phyloP scores from a whole-genome alignment of 1,139 yeast species.

The Candida sojae region DNA sequence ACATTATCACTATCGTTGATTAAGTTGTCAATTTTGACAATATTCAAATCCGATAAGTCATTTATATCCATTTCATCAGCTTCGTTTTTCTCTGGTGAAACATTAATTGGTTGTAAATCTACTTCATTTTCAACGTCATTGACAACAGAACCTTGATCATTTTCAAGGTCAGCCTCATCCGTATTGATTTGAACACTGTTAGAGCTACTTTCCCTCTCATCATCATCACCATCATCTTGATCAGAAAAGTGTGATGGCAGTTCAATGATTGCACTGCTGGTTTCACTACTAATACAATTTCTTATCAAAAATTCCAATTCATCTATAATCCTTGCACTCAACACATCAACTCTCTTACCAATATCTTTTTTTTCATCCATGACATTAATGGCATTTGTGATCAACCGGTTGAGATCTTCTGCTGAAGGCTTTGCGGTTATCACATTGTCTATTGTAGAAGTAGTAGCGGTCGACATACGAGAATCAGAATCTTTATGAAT shows the following conservation, averaged over 20 bases:
- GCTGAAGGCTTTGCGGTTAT: background rate
- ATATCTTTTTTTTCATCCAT: slow-evolving; percentile 19
- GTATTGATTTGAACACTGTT: slow-evolving; percentile 9
- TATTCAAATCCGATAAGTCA: slow-evolving; percentile 43
- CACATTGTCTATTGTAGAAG: background rate
- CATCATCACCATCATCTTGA: background rate
- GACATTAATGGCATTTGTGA: slow-evolving; percentile 14
- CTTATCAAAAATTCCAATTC: slow-evolving; percentile 58
- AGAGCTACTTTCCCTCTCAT: slow-evolving; percentile 12
- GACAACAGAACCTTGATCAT: slow-evolving; percentile 7
- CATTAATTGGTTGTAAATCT: slow-evolving; percentile 10
- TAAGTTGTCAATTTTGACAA: slow-evolving; percentile 39
- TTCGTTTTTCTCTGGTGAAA: slow-evolving; percentile 7
- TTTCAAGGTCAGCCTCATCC: slow-evolving; percentile 15
- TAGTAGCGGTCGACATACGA: background rate
- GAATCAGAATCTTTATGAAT: slow-evolving; percentile 5
- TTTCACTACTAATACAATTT: slow-evolving; percentile 30
- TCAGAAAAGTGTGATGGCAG: slow-evolving; percentile 12
- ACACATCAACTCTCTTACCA: slow-evolving; percentile 61
- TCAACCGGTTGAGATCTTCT: slow-evolving; percentile 14
- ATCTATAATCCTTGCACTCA: slow-evolving; percentile 78
- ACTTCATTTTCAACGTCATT: slow-evolving; percentile 6
- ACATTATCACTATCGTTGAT: slow-evolving; percentile 24
- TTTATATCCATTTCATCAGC: slow-evolving; percentile 31
- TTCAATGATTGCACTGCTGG: slow-evolving; percentile 27